phyloP scores from a whole-genome alignment of 352 stramenopile genomes.

The Globisporangium cystogenes region DNA sequence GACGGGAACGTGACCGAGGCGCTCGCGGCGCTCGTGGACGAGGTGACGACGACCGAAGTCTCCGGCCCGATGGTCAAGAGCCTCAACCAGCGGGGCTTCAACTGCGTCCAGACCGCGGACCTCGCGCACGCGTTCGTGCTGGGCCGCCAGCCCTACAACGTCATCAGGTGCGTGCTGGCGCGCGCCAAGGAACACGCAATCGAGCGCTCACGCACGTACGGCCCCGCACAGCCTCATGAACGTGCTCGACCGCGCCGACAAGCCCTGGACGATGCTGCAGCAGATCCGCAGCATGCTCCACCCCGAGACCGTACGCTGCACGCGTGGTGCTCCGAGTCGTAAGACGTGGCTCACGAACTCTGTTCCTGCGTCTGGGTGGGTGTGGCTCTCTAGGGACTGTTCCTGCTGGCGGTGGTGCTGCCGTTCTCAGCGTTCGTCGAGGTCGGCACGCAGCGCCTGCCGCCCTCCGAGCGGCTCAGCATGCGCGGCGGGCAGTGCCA shows the following conservation, averaged over 20 bases:
- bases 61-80: slow-evolving; percentile 75
- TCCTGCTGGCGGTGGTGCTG: slow-evolving; percentile 73
- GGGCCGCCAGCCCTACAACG: slow-evolving; percentile 60
- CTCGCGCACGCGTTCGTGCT: slow-evolving; percentile 64
- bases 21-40: slow-evolving; percentile 68
- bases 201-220: too few relatives aligned
- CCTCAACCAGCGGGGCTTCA: slow-evolving; percentile 71
- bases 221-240: slow-evolving; percentile 55
- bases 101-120: slow-evolving; percentile 68
- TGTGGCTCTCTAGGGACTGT: slow-evolving; percentile 45
- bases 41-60: slow-evolving; percentile 69
- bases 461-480: slow-evolving; percentile 53
- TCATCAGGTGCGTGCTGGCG: slow-evolving; percentile 61
- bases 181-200: too few relatives aligned
- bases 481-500: slow-evolving; percentile 62
- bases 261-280: slow-evolving; percentile 67
- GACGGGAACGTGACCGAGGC: slow-evolving; percentile 80
- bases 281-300: slow-evolving; percentile 75
- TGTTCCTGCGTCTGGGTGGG: neutral
- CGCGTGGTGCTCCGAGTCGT: neutral
- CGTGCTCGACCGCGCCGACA: slow-evolving; percentile 76
- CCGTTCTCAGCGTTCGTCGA: slow-evolving; percentile 82
- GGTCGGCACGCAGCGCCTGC: slow-evolving; percentile 55
- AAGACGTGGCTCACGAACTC: neutral
- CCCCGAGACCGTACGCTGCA: slow-evolving; percentile 36